Evolutionary conservation across 192 early-diverging fungal genomes (phyloP), one percentile per base, ranked within the genome.

Genomic region (Backusella parvicylindrica): DNA sequence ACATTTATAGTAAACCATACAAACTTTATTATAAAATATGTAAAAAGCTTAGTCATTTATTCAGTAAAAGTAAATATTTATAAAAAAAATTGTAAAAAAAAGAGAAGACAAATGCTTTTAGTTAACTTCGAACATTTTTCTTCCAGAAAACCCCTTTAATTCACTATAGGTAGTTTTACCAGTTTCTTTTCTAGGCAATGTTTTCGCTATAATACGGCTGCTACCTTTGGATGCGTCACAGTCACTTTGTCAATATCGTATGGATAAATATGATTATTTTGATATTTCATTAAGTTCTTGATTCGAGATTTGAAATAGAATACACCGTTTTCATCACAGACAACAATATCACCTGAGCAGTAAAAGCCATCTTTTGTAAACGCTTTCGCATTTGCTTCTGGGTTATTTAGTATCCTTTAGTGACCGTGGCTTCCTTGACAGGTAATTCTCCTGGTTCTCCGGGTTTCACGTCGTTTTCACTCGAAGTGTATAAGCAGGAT

Each of bases 191-290:
- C 53, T 23, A 60, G 53, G 53, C 12, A 60, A 0, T 12, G 9
- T 7, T 13, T 60, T 28, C 53, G 28, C 28, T 23, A 60, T 60
- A 1, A 60, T 2, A 4, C 26, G 8, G 1, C 53, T n/a, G 84
- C 82, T 3, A 95, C 87, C 53, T 83, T 85, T 15, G 88, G 91
- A 60, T 91, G 90, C 43, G 84, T 82, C 15, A 94, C 83, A 41
- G 94, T 80, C 32, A 88, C 84, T 12, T 84, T 85, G 72, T 95
- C 94, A 3, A 96, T 83, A 78, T 96, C 95, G 12, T 93, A 74
- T 7, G 95, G 95, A n/a, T 90, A 94, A 70, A 96, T 94, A 80
- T 93, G 95, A 77, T 95, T 93, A 28, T 94, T 94, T 35, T 93
- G 92, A 50, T 93, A 91, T 79, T 94, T 96, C 71, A 96, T 95